phyloP scores from a whole-genome alignment of 345 rosid species.

The Gossypium arboreum region DNA sequence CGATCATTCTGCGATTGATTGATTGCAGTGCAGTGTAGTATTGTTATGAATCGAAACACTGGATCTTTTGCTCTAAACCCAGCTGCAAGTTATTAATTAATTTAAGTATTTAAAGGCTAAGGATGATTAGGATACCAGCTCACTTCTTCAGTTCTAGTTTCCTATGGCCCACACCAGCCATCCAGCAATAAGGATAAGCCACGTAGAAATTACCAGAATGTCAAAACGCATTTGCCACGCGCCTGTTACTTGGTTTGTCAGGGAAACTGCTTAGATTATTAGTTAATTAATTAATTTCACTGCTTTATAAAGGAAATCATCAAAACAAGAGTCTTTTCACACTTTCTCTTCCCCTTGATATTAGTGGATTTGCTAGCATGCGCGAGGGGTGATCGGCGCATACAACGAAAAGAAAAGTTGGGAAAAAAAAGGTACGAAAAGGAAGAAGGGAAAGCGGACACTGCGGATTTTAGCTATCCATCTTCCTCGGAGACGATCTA shows the following conservation, averaged over 20 bases:
- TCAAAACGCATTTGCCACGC: neutral
- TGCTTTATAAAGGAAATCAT: neutral
- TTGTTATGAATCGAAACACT: neutral
- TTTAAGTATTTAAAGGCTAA: neutral
- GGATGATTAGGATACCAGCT: conserved; percentile 5
- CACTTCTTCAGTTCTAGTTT: neutral
- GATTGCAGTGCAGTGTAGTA: neutral
- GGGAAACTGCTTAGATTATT: neutral
- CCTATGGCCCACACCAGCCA: neutral
- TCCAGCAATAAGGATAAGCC: neutral
- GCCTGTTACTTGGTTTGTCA: neutral
- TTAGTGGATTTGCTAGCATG: conserved; percentile 10
- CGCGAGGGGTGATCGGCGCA: neutral
- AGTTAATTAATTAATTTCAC: neutral
- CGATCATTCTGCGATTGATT: neutral
- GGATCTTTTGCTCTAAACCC: neutral
- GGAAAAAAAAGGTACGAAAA: neutral
- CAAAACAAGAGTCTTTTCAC: neutral
- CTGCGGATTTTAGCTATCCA: conserved; percentile 15
- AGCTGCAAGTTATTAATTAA: neutral
- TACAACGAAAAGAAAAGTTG: neutral
- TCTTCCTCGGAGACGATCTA: conserved; percentile 13
- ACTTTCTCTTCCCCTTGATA: conserved; percentile 3
- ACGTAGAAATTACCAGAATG: neutral
- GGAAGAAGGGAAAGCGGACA: neutral